phyloP scores from a whole-genome alignment of 2,329 filamentous ascomycete genomes.

The Botrytis fragariae region DNA sequence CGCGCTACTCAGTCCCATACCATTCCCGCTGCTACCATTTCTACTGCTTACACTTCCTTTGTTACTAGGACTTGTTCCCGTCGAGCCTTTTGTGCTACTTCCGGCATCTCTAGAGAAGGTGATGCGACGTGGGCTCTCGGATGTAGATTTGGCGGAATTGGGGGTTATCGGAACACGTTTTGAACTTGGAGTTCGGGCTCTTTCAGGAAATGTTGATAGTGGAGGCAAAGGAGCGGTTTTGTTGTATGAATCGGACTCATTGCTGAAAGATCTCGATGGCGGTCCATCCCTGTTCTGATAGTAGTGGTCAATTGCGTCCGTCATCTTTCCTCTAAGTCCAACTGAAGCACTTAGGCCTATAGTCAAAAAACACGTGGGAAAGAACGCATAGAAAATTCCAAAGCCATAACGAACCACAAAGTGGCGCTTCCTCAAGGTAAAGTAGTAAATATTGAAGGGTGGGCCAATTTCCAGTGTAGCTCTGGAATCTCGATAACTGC shows the following conservation, averaged over 20 bases:
- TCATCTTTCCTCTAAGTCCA: not conserved
- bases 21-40: conserved; percentile 5
- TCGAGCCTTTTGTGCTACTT: conserved; percentile 6
- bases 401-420: not conserved
- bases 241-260: not conserved
- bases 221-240: not conserved
- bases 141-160: not conserved
- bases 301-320: conserved; percentile 2
- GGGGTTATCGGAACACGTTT: not conserved
- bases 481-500: not conserved
- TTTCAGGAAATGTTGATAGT: not conserved
- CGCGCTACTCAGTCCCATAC: conserved; percentile 1
- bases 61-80: not conserved
- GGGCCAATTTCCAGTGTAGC: not conserved
- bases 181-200: not conserved
- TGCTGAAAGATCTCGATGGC: not conserved
- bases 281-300: not conserved
- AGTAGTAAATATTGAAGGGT: not conserved
- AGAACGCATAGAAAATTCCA: not conserved
- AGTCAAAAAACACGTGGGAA: not conserved
- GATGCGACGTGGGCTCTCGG: not conserved
- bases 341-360: not conserved
- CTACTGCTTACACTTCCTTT: conserved; percentile 8
- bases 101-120: not conserved
- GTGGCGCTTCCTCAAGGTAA: not conserved